phyloP scores from a whole-genome alignment of 2,329 filamentous ascomycete species.

The Fonsecaea monophora region DNA sequence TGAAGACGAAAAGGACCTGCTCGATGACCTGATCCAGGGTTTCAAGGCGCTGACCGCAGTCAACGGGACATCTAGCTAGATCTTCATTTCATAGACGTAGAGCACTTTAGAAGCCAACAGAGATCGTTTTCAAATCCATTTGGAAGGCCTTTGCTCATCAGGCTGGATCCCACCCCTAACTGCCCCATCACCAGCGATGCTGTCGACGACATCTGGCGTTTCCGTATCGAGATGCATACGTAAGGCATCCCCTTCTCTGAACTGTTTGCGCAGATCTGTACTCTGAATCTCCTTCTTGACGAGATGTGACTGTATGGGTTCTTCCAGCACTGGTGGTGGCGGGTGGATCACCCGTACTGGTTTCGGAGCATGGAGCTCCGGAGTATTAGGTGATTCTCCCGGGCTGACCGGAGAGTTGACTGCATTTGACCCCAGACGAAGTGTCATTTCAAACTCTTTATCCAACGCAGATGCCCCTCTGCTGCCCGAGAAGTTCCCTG shows the following conservation, averaged over 20 bases:
- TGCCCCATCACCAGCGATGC: neutral
- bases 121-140: constrained; percentile 12
- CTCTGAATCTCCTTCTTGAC: constrained; percentile 15
- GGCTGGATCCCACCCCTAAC: constrained; percentile 9
- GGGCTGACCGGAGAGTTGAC: constrained; percentile 22
- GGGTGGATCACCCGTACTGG: constrained; percentile 33
- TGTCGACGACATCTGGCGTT: constrained; percentile 9
- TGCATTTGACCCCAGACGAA: constrained; percentile 26
- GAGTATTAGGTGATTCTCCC: constrained; percentile 11
- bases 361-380: constrained; percentile 34
- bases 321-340: constrained; percentile 28
- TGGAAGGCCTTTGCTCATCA: constrained; percentile 12
- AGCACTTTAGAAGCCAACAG: neutral
- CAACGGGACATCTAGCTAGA: constrained; percentile 8
- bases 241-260: constrained; percentile 27
- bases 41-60: constrained; percentile 61
- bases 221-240: constrained; percentile 25
- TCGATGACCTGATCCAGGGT: constrained; percentile 72
- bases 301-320: constrained; percentile 9
- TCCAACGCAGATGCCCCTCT: constrained; percentile 25
- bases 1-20: constrained; percentile 85
- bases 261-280: constrained; percentile 12
- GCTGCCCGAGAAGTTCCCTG: constrained; percentile 24
- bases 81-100: neutral
- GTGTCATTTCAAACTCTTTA: constrained; percentile 40